Conservation (phyloP, 306 rosid genomes). For the Pachyrhizus erosus region DNA sequence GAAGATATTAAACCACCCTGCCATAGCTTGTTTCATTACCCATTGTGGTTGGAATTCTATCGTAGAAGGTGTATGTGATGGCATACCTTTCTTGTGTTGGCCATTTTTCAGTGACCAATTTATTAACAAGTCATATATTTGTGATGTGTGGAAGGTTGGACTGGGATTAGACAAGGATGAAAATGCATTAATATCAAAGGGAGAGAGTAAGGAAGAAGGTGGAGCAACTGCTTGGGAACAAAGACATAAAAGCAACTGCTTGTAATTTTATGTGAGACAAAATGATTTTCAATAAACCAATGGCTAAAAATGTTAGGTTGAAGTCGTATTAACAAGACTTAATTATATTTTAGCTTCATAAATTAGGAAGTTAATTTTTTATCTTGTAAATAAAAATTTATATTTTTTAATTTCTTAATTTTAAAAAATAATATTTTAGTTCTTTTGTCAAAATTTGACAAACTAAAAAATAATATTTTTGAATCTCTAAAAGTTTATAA, state of each 20-base stretch:
- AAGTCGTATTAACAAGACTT: too few relatives aligned
- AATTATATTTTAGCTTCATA: too few relatives aligned
- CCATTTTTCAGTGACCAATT: constrained; percentile 53
- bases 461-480: too few relatives aligned
- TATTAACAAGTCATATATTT: constrained; percentile 41
- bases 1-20: constrained; percentile 39
- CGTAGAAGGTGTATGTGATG: constrained; percentile 50
- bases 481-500: too few relatives aligned
- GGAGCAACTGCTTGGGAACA: constrained; percentile 42
- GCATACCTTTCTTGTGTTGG: constrained; percentile 59
- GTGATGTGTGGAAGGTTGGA: constrained; percentile 58
- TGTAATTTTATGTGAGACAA: background rate
- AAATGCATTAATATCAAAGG: constrained; percentile 35
- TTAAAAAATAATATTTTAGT: too few relatives aligned
- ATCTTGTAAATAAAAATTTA: too few relatives aligned
- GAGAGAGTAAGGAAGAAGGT: constrained; percentile 47
- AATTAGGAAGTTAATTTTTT: too few relatives aligned
- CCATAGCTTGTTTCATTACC: constrained; percentile 47
- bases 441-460: too few relatives aligned
- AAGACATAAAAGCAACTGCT: constrained; percentile 23
- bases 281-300: background rate
- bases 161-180: constrained; percentile 44
- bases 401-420: too few relatives aligned
- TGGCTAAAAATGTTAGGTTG: background rate
- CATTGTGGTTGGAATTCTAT: constrained; percentile 66